These are phyloP conservation scores for Aspergillus fumigatiaffinis DNA, from an alignment of 2,329 filamentous ascomycete genomes.

Conservation along the genomic window DNA sequence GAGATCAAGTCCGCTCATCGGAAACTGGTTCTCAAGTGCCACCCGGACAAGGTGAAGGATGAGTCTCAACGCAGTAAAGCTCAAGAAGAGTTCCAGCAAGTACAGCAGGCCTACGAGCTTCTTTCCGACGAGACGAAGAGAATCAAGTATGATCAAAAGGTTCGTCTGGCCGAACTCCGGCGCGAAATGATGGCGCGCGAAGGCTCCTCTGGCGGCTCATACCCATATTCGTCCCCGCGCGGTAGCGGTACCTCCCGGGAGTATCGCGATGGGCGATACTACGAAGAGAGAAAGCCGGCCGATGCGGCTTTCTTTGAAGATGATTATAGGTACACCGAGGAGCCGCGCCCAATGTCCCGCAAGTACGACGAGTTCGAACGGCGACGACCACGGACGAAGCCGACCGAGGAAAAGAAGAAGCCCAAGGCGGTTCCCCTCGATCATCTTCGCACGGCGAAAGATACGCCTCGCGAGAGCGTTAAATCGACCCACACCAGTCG, in stretches of 20 bases:
- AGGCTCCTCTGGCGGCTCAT: slow-evolving; percentile 13
- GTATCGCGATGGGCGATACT: slow-evolving; percentile 40
- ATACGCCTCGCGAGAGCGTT: slow-evolving; percentile 27
- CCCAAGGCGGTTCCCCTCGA: slow-evolving; percentile 27
- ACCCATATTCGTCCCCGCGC: slow-evolving; percentile 18
- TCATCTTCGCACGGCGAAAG: slow-evolving; percentile 26
- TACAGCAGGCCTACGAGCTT: slow-evolving; percentile 90
- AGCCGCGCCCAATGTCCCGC: slow-evolving; percentile 33
- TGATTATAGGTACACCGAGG: slow-evolving; percentile 34
- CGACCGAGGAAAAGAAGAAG: slow-evolving; percentile 37
- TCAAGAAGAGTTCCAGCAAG: slow-evolving; percentile 83
- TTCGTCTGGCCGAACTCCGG: slow-evolving; percentile 63
- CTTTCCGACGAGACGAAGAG: slow-evolving; percentile 73
- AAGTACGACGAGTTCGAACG: slow-evolving; percentile 38
- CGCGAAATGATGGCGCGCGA: slow-evolving; percentile 51
- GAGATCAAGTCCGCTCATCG: slow-evolving; percentile 77
- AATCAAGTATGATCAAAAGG: slow-evolving; percentile 71
- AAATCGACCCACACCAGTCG: slow-evolving; percentile 32
- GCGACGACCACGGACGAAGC: slow-evolving; percentile 27
- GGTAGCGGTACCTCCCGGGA: slow-evolving; percentile 27
- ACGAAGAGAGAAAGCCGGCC: slow-evolving; percentile 42
- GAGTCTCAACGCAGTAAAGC: slow-evolving; percentile 71
- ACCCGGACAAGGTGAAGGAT: slow-evolving; percentile 87
- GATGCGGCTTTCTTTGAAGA: slow-evolving; percentile 35
- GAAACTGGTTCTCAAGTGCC: slow-evolving; percentile 81